These are phyloP conservation scores for Boletus semigastroideus DNA, from an alignment of 1,284 basidiomycete genomes.

Conservation along the genomic window DNA sequence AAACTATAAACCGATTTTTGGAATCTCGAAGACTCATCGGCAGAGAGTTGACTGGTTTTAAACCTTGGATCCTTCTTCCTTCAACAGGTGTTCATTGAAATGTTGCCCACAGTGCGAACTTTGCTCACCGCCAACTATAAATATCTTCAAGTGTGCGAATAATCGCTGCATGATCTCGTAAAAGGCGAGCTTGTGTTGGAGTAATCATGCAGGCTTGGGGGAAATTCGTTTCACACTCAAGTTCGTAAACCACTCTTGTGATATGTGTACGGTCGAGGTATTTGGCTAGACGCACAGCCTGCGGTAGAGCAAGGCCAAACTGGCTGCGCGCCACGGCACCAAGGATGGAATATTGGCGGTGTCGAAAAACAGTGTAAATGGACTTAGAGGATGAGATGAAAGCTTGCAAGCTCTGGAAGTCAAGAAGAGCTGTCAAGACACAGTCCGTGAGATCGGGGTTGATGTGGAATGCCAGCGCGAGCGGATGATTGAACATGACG, in stretches of 20 bases:
- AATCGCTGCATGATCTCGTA: constrained; percentile 23
- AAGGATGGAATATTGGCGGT: constrained; percentile 34
- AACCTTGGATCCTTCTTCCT: constrained; percentile 36
- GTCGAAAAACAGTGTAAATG: constrained; percentile 33
- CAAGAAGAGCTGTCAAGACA: constrained; percentile 30
- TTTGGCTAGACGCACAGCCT: constrained; percentile 31
- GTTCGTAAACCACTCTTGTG: not conserved
- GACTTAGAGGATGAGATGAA: constrained; percentile 33
- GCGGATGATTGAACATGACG: constrained; percentile 1
- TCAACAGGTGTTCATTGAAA: not conserved
- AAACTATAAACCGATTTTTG: constrained; percentile 35
- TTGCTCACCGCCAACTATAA: constrained; percentile 38
- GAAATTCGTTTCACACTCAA: not conserved
- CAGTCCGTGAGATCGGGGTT: constrained; percentile 32
- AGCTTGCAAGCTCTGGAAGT: constrained; percentile 30
- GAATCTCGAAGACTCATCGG: constrained; percentile 32
- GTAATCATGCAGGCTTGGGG: constrained; percentile 9
- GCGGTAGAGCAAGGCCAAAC: constrained; percentile 35
- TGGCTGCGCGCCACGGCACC: constrained; percentile 33
- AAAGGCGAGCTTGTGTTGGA: constrained; percentile 6
- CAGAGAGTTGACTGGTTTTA: constrained; percentile 25
- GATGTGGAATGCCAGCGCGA: constrained; percentile 1
- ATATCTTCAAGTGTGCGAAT: constrained; percentile 33
- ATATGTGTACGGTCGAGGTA: not conserved
- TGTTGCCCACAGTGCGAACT: not conserved